Percentiles rank a stretch among this genome's conserved stretches.
phyloP scores from a whole-genome alignment of 768 basidiomycete species.

The Lentinula lateritia region DNA sequence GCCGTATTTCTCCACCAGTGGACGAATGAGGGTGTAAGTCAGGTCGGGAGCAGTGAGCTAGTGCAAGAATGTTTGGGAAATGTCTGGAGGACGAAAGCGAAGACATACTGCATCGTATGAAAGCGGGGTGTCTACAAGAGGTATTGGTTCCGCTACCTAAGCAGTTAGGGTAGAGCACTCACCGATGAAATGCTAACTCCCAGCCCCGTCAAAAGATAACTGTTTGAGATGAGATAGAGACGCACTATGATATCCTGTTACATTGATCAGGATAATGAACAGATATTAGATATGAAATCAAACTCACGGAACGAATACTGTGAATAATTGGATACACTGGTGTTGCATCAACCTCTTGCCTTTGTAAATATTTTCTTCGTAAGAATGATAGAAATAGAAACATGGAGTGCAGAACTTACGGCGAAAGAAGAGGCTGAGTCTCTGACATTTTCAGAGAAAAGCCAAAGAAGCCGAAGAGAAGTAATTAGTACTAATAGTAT shows the following conservation, averaged over 20 bases:
- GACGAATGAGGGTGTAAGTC: slow-evolving; percentile 85
- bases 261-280: slow-evolving; percentile 11
- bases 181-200: slow-evolving; percentile 65
- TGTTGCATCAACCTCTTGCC: slow-evolving; percentile 50
- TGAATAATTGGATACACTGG: slow-evolving; percentile 80
- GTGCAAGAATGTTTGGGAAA: background rate
- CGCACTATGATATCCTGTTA: slow-evolving; percentile 58
- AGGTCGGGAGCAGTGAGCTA: slow-evolving; percentile 83
- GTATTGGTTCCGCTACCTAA: background rate
- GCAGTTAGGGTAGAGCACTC: slow-evolving; percentile 10
- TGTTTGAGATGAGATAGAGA: background rate
- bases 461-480: background rate
- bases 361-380: slow-evolving; percentile 14
- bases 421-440: slow-evolving; percentile 35
- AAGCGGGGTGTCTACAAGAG: slow-evolving; percentile 69
- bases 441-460: slow-evolving; percentile 19
- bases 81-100: background rate
- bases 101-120: slow-evolving; percentile 68
- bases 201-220: slow-evolving; percentile 2
- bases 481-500: background rate
- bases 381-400: background rate
- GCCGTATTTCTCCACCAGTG: slow-evolving; percentile 83
- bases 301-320: slow-evolving; percentile 59
- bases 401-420: slow-evolving; percentile 22
- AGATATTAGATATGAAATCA: background rate